Evolutionary conservation across 164 flowering plant species (phyloP).

Genomic region (Kalanchoe fedtschenkoi): DNA sequence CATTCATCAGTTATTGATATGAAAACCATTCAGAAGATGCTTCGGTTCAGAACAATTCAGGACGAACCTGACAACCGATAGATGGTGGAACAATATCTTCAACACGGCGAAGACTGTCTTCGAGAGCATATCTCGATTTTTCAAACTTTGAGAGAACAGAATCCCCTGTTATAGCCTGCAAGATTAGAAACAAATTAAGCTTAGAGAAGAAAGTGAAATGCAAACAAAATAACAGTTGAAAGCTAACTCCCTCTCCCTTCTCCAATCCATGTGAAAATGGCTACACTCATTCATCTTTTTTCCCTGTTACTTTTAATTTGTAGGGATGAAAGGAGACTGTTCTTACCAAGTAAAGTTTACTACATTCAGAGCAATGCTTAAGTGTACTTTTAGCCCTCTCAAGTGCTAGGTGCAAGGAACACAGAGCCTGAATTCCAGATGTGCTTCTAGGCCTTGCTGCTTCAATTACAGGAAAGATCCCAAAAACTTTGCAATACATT

Average conservation of each 20-base stretch:
- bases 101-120: conserved; percentile 69
- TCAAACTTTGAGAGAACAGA: conserved; percentile 80
- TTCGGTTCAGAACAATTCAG: not conserved
- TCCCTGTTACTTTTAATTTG: not conserved
- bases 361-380: conserved; percentile 84
- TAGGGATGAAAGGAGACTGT: not conserved
- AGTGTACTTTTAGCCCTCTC: conserved; percentile 88
- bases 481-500: conserved; percentile 63
- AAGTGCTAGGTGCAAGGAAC: conserved; percentile 85
- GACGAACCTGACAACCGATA: conserved; percentile 60
- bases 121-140: conserved; percentile 65
- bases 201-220: not conserved
- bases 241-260: not conserved
- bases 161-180: conserved; percentile 90
- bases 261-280: not conserved
- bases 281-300: not conserved
- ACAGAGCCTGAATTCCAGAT: conserved; percentile 91
- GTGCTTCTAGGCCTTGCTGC: conserved; percentile 90
- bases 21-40: not conserved
- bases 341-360: conserved; percentile 90
- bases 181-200: not conserved
- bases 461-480: conserved; percentile 79
- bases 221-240: not conserved
- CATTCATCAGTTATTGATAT: not conserved
- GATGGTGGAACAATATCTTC: conserved; percentile 84